These are phyloP conservation scores for Blastobotrys serpentis DNA, from an alignment of 1,139 yeast genomes.

Conservation along the genomic window DNA sequence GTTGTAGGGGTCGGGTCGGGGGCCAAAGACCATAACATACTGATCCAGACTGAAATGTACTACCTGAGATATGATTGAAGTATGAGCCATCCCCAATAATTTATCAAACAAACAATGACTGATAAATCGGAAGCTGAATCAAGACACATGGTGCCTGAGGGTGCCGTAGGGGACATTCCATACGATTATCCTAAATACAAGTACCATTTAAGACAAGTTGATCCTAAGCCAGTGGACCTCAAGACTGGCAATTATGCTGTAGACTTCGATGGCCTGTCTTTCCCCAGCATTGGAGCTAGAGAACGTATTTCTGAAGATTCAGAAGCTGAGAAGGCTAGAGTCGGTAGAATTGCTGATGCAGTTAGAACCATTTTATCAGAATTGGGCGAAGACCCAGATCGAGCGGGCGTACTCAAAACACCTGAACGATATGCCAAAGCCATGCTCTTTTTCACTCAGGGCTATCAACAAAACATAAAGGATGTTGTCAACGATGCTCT, in stretches of 20 bases:
- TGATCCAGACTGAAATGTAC: too few species aligned
- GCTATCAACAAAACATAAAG: constrained; percentile 78
- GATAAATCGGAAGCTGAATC: neutral
- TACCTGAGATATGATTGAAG: too few species aligned
- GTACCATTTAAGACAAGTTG: constrained; percentile 47
- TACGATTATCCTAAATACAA: constrained; percentile 36
- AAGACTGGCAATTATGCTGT: constrained; percentile 69
- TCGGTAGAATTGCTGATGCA: constrained; percentile 76
- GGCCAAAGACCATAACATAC: too few species aligned
- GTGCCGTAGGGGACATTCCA: constrained; percentile 29
- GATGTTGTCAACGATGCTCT: constrained; percentile 94
- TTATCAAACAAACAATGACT: neutral
- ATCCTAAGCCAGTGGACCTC: constrained; percentile 61
- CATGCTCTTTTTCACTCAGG: constrained; percentile 91
- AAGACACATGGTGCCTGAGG: constrained; percentile 26
- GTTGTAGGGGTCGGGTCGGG: too few species aligned
- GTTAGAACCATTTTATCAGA: constrained; percentile 79
- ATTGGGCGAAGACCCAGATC: constrained; percentile 83
- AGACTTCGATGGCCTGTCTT: constrained; percentile 85
- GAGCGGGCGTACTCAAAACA: constrained; percentile 91
- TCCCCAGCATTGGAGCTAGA: constrained; percentile 93
- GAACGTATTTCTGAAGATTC: constrained; percentile 63
- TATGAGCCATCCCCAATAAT: neutral
- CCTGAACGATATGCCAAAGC: constrained; percentile 97
- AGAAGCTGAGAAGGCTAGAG: constrained; percentile 61